Percentiles rank a stretch among this genome's conserved stretches.
Evolutionary conservation across 208 protist species (phyloP).

Genomic region (Porcisia hertigi): DNA sequence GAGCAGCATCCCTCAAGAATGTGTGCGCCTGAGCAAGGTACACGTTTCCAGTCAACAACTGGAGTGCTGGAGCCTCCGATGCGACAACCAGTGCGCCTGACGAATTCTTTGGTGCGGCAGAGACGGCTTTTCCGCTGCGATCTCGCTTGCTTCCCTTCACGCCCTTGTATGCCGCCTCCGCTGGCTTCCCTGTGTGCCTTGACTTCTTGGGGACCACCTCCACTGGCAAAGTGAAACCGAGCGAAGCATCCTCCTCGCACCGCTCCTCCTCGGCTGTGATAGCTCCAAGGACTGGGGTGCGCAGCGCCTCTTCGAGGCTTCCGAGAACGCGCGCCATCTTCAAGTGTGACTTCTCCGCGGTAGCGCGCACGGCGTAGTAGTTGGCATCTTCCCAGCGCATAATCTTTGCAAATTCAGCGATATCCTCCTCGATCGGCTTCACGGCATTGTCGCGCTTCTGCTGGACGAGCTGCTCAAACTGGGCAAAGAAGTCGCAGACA

Average conservation of each 20-base stretch:
- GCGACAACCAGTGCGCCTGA: background rate
- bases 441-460: slow-evolving; percentile 46
- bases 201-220: slow-evolving; percentile 21
- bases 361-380: slow-evolving; percentile 95
- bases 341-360: slow-evolving; percentile 96
- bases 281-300: slow-evolving; percentile 57
- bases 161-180: slow-evolving; percentile 2
- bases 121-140: slow-evolving; percentile 27
- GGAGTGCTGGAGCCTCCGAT: background rate
- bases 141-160: slow-evolving; percentile 23
- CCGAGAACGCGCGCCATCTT: slow-evolving; percentile 88
- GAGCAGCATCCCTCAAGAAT: slow-evolving; percentile 52
- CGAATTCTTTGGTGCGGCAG: background rate
- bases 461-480: slow-evolving; percentile 64
- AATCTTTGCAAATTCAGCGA: slow-evolving; percentile 85
- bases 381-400: slow-evolving; percentile 94
- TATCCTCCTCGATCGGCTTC: slow-evolving; percentile 83
- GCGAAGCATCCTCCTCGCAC: slow-evolving; percentile 78
- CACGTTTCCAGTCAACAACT: slow-evolving; percentile 9
- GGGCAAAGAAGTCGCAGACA: slow-evolving; percentile 81
- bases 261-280: slow-evolving; percentile 80
- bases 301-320: slow-evolving; percentile 70
- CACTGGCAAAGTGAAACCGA: slow-evolving; percentile 55
- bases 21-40: slow-evolving; percentile 35
- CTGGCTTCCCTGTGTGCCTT: slow-evolving; percentile 2